Evolutionary conservation across 495 filamentous ascomycete genomes (phyloP), one percentile per base, ranked within the genome.

Genomic region (Daldinia childiae): DNA sequence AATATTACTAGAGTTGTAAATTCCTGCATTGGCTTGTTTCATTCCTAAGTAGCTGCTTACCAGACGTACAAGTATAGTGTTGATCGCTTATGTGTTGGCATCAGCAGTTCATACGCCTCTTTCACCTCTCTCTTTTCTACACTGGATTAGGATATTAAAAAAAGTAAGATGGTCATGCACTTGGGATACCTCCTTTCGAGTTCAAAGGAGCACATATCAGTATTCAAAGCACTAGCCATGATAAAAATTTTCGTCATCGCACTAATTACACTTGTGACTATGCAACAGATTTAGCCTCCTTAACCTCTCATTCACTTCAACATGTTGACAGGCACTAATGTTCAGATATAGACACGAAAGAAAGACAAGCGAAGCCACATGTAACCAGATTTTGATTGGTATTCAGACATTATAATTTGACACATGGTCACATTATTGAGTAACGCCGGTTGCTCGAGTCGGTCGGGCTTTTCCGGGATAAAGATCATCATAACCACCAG

Each of bases 391-490:
- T 34, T 41, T 66, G 66, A 48, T 48, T 77, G 71, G 66, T 75
- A 77, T 77, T 73, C 69, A 75, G 73, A 74, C 73, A 77, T 77
- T 77, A 77, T 60, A 62, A 19, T 71, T 75, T 73, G 70, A 65
- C 64, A 73, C 54, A 69, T 75, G 62, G 62, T 69, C 58, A 58
- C 64, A 75, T 72, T 66, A 75, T 71, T 30, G 52, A 57, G 39
- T 56, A 68, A 73, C 70, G 61, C 65, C 70, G 61, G 24, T 48
- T 60, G 59, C 69, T 60, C 63, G 64, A 54, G 21, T 62, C 21
- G 14, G 6, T 56, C 39, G 26, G 54, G 39, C 62, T 64, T 63
- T 63, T 63, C 54, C 62, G 58, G 59, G 43, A 63, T 55, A 55
- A 26, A 72, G 41, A 63, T 56, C 32, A 58, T 43, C 38, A 34